Evolutionary conservation across 495 filamentous ascomycete species (phyloP).

Genomic region (Evernia prunastri): DNA sequence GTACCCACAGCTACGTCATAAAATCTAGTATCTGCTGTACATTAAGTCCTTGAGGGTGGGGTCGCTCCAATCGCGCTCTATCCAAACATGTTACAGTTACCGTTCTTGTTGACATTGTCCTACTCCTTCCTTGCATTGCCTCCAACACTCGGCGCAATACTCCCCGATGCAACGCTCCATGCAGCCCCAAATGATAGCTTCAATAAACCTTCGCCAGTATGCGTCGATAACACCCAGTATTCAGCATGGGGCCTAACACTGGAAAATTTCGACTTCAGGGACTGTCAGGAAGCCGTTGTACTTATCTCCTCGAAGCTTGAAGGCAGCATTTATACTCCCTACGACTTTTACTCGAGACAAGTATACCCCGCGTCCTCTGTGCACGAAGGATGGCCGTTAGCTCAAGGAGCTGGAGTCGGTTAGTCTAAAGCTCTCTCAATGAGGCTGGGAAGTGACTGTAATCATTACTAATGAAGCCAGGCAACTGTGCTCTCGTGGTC

Average conservation of each 20-base stretch:
- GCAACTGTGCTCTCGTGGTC: background rate
- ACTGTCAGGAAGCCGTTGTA: background rate
- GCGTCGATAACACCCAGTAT: constrained; percentile 3
- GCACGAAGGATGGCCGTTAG: constrained; percentile 1
- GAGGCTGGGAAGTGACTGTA: too few relatives aligned
- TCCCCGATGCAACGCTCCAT: background rate
- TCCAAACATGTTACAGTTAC: background rate
- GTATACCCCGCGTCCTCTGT: background rate
- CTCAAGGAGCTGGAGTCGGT: constrained; percentile 9
- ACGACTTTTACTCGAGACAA: constrained; percentile 2
- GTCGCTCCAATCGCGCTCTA: background rate
- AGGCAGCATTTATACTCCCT: background rate
- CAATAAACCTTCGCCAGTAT: background rate
- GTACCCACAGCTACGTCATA: background rate
- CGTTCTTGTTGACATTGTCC: background rate
- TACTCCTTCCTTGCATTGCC: background rate
- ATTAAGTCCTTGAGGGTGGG: background rate
- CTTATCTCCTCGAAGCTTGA: background rate
- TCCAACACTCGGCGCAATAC: background rate
- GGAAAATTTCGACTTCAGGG: background rate
- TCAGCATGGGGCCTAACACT: background rate
- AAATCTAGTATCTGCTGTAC: background rate
- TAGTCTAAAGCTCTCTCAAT: background rate
- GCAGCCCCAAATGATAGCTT: background rate
- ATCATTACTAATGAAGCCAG: background rate